Evolutionary conservation across 371 early-diverging fungal species (phyloP).

Genomic region (Mortierella sp.): DNA sequence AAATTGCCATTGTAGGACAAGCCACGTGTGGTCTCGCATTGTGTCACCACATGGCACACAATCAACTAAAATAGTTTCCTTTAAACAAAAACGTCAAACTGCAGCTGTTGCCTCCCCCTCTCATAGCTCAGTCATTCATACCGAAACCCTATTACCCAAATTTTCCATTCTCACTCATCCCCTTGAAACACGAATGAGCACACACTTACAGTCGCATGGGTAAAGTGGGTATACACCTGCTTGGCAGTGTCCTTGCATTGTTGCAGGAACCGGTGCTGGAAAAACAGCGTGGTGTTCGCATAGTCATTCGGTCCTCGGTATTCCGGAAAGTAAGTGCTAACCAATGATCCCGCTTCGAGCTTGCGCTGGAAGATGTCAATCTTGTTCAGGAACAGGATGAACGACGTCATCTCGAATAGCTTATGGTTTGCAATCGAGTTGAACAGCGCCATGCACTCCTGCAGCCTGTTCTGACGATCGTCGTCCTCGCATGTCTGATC

Average conservation of each 20-base stretch:
- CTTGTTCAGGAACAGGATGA: constrained; percentile 79
- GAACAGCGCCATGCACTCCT: constrained; percentile 70
- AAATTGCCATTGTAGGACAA: constrained; percentile 30
- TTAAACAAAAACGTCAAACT: too few relatives aligned
- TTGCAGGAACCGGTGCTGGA: constrained; percentile 63
- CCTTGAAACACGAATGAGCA: constrained; percentile 1
- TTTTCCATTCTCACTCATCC: not conserved
- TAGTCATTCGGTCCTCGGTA: constrained; percentile 63
- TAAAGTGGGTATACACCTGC: constrained; percentile 70
- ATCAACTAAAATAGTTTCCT: not conserved
- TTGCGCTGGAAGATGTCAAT: constrained; percentile 71
- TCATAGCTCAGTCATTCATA: not conserved
- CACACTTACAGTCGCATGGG: constrained; percentile 61
- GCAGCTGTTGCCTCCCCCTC: too few relatives aligned
- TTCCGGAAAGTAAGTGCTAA: constrained; percentile 34
- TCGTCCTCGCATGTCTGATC: constrained; percentile 72
- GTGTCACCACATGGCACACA: constrained; percentile 32
- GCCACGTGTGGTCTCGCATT: constrained; percentile 31
- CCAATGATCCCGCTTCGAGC: constrained; percentile 34
- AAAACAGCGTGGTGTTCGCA: constrained; percentile 62
- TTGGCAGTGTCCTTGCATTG: constrained; percentile 65
- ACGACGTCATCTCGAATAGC: constrained; percentile 62
- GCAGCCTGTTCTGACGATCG: constrained; percentile 61
- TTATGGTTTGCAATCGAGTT: constrained; percentile 67
- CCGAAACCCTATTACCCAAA: not conserved